Base-by-base conservation (phyloP, 108 stramenopile species). In the Nitzschia sp. region DNA sequence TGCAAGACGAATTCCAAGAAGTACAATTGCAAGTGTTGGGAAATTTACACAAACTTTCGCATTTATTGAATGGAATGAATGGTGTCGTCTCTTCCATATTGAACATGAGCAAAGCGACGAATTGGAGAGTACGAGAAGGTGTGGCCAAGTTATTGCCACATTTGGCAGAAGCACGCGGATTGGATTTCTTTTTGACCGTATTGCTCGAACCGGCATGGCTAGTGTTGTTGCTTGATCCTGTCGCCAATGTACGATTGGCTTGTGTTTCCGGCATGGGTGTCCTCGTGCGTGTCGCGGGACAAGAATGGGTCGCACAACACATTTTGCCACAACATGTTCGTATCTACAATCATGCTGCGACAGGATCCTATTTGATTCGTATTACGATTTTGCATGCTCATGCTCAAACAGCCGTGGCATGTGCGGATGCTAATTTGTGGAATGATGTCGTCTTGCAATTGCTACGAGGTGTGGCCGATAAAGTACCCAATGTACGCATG, bases 1-100 rank as follows among this genome's bases (percentile, higher is more conserved):
- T 95, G 45, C 81, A 88, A 71, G 91, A 95, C 65, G 94, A 95
- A 82, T 95, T 89, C 66, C 88, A 88, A 38, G 94, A 95, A 78
- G 94, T 95, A 18, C 91, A 95, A 71, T 72, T 95, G 54, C 91
- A 91, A 77, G 90, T 95, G 30, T 79, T 95, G 38, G 82, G 83
- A 51, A 93, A 93, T 62, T 77, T 95, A 42, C 83, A 85, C 75
- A 84, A 85, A 33, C 79, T 95, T 19, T 80, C 89, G 42, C 91
- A 86, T 67, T 61, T 95, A 9, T 72, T 95, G 55, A 79, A 82
- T 48, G 82, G 85, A 42, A 88, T 93, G 88, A 87, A 87, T 65
- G 84, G 86, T 13, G 90, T 95, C 27, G 91, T 95, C 0, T 75
- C 65, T 35, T 76, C 80, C n/a, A 85, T 95, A 55, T 56, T 91